Percentiles rank a stretch among this genome's conserved stretches.
Evolutionary conservation across 1,284 basidiomycete genomes (phyloP).

Genomic region (Inonotus hispidus): DNA sequence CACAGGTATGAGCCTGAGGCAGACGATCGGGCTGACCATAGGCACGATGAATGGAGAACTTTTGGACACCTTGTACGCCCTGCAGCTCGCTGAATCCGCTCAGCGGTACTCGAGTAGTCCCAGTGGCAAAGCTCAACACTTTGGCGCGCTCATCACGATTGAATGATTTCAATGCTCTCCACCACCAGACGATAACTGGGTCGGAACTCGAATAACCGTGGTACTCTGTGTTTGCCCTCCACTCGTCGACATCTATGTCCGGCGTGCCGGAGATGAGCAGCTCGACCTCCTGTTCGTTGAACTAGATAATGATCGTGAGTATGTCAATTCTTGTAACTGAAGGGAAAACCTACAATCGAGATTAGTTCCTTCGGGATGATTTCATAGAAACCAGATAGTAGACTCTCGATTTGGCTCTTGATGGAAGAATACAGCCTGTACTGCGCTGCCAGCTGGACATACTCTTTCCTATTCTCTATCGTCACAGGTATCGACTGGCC

Average conservation of each 20-base stretch:
- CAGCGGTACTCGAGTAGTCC: slow-evolving; percentile 89
- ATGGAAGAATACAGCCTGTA: slow-evolving; percentile 94
- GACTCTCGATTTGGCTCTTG: slow-evolving; percentile 91
- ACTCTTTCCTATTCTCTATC: slow-evolving; percentile 95
- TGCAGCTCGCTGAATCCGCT: slow-evolving; percentile 91
- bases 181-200: slow-evolving; percentile 98
- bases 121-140: slow-evolving; percentile 95
- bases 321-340: not conserved
- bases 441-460: slow-evolving; percentile 87
- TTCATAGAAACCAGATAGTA: slow-evolving; percentile 93
- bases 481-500: slow-evolving; percentile 84
- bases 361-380: slow-evolving; percentile 86
- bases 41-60: slow-evolving; percentile 94
- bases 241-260: slow-evolving; percentile 98
- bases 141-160: slow-evolving; percentile 96
- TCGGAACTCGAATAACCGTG: slow-evolving; percentile 84
- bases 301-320: slow-evolving; percentile 45
- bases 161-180: slow-evolving; percentile 97
- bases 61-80: slow-evolving; percentile 91
- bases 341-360: slow-evolving; percentile 53
- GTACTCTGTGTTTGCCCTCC: slow-evolving; percentile 93
- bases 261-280: slow-evolving; percentile 96
- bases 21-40: slow-evolving; percentile 83
- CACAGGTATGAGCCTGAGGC: slow-evolving; percentile 90
- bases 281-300: slow-evolving; percentile 97